Evolutionary conservation across 2,329 filamentous ascomycete species (phyloP).

Genomic region (Penicillium sp.): DNA sequence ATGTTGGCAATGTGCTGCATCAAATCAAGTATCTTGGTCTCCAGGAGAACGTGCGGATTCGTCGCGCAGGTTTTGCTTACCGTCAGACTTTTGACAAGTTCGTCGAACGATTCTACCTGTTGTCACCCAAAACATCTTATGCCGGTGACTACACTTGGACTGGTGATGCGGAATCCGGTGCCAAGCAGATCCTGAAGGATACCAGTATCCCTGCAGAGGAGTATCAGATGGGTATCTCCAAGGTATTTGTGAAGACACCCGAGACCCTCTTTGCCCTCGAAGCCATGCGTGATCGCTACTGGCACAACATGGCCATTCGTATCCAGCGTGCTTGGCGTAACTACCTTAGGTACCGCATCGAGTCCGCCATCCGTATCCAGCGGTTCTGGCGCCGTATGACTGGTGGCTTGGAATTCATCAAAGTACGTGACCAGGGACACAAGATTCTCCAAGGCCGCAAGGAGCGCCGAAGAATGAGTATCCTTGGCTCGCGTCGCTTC

Average conservation of each 20-base stretch:
- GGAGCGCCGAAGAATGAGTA: conserved; percentile 85
- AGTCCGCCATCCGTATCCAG: conserved; percentile 92
- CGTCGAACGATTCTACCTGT: conserved; percentile 91
- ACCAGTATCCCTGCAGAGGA: conserved; percentile 94
- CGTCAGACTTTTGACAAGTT: conserved; percentile 98
- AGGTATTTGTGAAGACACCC: conserved; percentile 97
- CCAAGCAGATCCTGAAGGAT: conserved; percentile 91
- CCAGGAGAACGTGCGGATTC: conserved; percentile 98
- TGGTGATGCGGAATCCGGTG: conserved; percentile 81
- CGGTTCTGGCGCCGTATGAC: conserved; percentile 93
- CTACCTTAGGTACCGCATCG: conserved; percentile 86
- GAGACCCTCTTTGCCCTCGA: conserved; percentile 96
- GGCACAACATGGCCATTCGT: conserved; percentile 98
- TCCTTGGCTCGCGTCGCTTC: conserved; percentile 88
- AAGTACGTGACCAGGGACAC: conserved; percentile 86
- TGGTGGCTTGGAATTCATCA: conserved; percentile 83
- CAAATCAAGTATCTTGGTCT: conserved; percentile 98
- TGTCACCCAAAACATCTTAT: conserved; percentile 92
- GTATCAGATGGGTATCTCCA: conserved; percentile 94
- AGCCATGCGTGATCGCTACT: conserved; percentile 96
- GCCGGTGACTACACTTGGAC: conserved; percentile 97
- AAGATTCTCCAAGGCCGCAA: conserved; percentile 78
- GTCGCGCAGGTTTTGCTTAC: conserved; percentile 93
- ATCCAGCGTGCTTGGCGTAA: conserved; percentile 98
- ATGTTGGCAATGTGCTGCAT: conserved; percentile 86